phyloP scores from a whole-genome alignment of 2,329 filamentous ascomycete species.

The Calonectria hawksworthii region DNA sequence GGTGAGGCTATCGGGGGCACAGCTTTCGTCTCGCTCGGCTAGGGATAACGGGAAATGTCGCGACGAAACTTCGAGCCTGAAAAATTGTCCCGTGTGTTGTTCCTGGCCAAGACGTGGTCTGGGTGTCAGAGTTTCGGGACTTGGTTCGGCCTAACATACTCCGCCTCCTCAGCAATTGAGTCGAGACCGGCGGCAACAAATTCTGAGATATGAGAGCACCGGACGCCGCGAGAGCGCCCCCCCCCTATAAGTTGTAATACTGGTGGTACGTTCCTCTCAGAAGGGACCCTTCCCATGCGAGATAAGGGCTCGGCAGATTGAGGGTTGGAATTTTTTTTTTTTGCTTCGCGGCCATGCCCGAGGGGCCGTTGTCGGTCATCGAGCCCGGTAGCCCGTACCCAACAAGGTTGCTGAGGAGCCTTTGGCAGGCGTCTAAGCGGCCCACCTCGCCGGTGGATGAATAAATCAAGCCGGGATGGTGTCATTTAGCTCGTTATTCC shows the following conservation, averaged over 20 bases:
- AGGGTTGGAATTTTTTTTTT: conserved; percentile 25
- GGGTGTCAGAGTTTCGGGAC: conserved; percentile 8
- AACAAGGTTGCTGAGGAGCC: conserved; percentile 34
- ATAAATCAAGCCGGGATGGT: conserved; percentile 43
- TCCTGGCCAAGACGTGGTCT: not conserved
- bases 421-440: conserved; percentile 40
- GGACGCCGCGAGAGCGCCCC: not conserved
- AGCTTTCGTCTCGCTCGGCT: not conserved
- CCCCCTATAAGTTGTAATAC: conserved; percentile 1
- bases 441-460: conserved; percentile 40
- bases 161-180: not conserved
- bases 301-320: conserved; percentile 32
- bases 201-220: conserved; percentile 1
- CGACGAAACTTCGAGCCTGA: not conserved
- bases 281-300: conserved; percentile 20
- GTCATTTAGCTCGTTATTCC: conserved; percentile 49
- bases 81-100: not conserved
- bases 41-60: conserved; percentile 1
- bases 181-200: conserved; percentile 1
- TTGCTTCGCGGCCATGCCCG: conserved; percentile 30
- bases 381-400: conserved; percentile 38
- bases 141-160: conserved; percentile 6
- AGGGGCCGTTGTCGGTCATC: conserved; percentile 32
- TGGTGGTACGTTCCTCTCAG: conserved; percentile 11
- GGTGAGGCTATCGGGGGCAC: conserved; percentile 24